Evolutionary conservation across 148 eudicot genomes (phyloP), one percentile per base, ranked within the genome.

Genomic region (Cornus kousa): DNA sequence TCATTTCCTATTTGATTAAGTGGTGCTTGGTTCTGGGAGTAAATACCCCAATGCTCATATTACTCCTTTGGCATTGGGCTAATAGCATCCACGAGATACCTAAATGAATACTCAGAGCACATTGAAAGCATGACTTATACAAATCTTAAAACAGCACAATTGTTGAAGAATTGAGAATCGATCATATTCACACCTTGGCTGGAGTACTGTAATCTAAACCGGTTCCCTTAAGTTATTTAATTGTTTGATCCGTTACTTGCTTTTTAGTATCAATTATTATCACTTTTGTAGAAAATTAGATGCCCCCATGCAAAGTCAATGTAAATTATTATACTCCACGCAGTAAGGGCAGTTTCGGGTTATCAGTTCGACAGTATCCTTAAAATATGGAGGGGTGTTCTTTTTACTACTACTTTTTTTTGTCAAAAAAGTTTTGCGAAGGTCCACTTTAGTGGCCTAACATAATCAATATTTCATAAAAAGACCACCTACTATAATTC

Each of bases 341-440:
- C 77, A 73, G 48, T 4, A 6, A 69, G 79, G 82, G 77, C 71
- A 73, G 53, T 22, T 73, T 70, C 81, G 75, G 53, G 76, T 76
- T 80, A 82, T 43, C 19, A 33, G 37, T 68, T 73, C 80, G 82
- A 31, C 19, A 33, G 24, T 68, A 28, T 24, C 50, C 70, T 68
- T 67, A 28, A 68, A 75, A 77, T 67, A 32, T 31, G 66, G 53
- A 33, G 43, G 28, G 43, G 66, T 6, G 19, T 3, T 35, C 73
- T 68, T 11, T 28, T 28, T 28, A 28, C 28, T 28, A 0, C 28
- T 28, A 0, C 28, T 28, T 28, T 28, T 28, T 69, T 82, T 79
- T 72, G 73, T 83, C 83, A 80, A 74, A 78, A 82, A 84, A 85
- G 77, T 77, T 77, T 77, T 23, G 73, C 73, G 78, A 73, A 39